Evolutionary conservation across 169 alveolate genomes (phyloP), one percentile per base, ranked within the genome.

Genomic region (Cryptosporidium sp.): DNA sequence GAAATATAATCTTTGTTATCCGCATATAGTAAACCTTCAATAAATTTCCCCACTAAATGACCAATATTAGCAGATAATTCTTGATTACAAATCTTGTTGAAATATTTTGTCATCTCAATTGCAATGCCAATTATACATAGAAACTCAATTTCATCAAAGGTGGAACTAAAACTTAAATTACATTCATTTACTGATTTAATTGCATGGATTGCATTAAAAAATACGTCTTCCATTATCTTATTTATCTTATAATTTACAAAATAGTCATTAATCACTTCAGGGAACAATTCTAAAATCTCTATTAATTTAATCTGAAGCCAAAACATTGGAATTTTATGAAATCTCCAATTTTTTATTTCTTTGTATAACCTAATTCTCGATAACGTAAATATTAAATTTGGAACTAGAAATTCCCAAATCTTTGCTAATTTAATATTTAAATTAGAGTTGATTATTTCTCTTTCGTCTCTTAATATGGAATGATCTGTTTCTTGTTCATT

Each of bases 221-320:
- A 80, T 5, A 80, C 52, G 23, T 60, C 80, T 12, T 80, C 89
- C 31, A 62, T 61, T 62, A 80, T 42, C n/a, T 62, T n/a, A 58
- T 61, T 21, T 10, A 80, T 80, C 29, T 67, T 60, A 23, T 65
- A 33, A 60, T 26, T n/a, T 42, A 80, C 75, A 39, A 62, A 45
- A 9, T 29, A 7, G n/a, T 80, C 89, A n/a, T 65, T 51, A 8
- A 62, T 42, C 26, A 42, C 16, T 42, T 44, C 33, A 62, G 65
- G 33, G 44, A 80, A 42, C 35, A 31, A 62, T 29, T 80, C 67
- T 31, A 80, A 42, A 8, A 51, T 62, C 12, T 45, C 89, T 3
- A 80, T 61, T 26, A 80, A 8, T n/a, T 45, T 80, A 35, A 65
- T 39, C 45, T 80, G 89, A 80, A 80, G 89, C 89, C 89, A 80